Conservation (phyloP, 192 early-diverging fungal genomes). For the Ambispora gerdemannii region DNA sequence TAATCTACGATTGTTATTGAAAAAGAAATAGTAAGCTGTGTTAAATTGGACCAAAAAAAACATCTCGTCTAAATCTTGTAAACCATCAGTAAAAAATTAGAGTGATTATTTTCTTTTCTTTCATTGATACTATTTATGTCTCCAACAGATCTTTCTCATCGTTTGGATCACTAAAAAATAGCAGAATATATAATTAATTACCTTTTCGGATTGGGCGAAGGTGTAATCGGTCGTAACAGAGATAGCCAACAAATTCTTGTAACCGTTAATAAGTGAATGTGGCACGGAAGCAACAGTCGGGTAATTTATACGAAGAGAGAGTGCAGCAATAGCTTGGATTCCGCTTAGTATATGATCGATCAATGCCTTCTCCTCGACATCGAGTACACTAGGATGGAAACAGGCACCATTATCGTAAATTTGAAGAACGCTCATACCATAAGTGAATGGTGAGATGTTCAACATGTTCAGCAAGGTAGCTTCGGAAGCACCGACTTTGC, state of each 20-base stretch:
- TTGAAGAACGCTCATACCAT: constrained; percentile 92
- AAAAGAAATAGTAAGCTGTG: constrained; percentile 11
- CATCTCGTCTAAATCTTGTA: constrained; percentile 3
- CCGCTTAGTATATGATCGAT: constrained; percentile 64
- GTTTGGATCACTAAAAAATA: constrained; percentile 22
- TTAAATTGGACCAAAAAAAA: constrained; percentile 14
- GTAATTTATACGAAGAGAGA: constrained; percentile 81
- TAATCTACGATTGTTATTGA: constrained; percentile 59
- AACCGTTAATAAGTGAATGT: constrained; percentile 94
- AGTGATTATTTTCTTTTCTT: constrained; percentile 54
- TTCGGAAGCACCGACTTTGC: constrained; percentile 97
- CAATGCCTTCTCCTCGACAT: constrained; percentile 79
- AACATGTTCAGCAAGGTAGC: constrained; percentile 99
- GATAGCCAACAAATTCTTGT: constrained; percentile 94
- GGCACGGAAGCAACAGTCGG: constrained; percentile 85
- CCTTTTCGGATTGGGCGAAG: constrained; percentile 82
- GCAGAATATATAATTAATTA: constrained; percentile 35
- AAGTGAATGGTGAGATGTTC: constrained; percentile 99
- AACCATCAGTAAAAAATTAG: constrained; percentile 74
- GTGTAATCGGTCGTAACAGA: constrained; percentile 89
- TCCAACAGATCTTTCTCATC: neutral
- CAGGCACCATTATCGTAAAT: constrained; percentile 89
- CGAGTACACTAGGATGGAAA: constrained; percentile 86
- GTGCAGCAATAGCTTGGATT: constrained; percentile 69
- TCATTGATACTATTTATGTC: neutral